Conservation (phyloP, 139 green algal genomes). For the Coelastrella sp. region DNA sequence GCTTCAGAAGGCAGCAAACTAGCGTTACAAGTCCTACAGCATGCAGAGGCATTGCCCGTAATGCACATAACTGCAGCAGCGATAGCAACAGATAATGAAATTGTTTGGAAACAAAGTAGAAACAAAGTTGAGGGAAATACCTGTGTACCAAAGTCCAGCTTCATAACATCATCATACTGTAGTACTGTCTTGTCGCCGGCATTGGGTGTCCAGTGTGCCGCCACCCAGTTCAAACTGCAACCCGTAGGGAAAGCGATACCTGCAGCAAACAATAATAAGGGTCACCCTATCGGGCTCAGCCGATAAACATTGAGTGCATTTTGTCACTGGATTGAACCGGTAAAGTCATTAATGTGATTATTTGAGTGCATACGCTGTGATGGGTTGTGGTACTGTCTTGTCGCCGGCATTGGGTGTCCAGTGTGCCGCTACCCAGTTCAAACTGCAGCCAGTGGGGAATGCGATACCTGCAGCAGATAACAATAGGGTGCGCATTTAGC, state of each 20-base stretch:
- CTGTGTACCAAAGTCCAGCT: conserved; percentile 94
- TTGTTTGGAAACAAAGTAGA: no score
- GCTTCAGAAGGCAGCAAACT: no score
- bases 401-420: conserved; percentile 98
- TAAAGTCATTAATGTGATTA: no score
- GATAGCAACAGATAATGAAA: neutral
- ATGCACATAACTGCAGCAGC: neutral
- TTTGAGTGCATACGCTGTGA: no score
- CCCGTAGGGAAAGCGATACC: conserved; percentile 74
- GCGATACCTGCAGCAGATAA: conserved; percentile 48
- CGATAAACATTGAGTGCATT: no score
- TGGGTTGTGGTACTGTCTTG: conserved; percentile 97
- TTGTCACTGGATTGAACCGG: no score
- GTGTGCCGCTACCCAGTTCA: conserved; percentile 98
- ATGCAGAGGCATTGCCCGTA: no score
- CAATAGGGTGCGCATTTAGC: neutral
- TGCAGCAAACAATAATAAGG: neutral
- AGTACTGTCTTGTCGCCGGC: conserved; percentile 98
- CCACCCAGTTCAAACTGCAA: conserved; percentile 97
- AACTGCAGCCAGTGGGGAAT: conserved; percentile 87
- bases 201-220: conserved; percentile 99
- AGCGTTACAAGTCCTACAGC: no score
- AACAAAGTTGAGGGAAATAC: neutral
- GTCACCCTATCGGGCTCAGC: neutral
- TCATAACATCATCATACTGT: conserved; percentile 99